Evolutionary conservation across 2,329 filamentous ascomycete species (phyloP), one percentile per base, ranked within the genome.

Genomic region (Beauveria brongniartii): DNA sequence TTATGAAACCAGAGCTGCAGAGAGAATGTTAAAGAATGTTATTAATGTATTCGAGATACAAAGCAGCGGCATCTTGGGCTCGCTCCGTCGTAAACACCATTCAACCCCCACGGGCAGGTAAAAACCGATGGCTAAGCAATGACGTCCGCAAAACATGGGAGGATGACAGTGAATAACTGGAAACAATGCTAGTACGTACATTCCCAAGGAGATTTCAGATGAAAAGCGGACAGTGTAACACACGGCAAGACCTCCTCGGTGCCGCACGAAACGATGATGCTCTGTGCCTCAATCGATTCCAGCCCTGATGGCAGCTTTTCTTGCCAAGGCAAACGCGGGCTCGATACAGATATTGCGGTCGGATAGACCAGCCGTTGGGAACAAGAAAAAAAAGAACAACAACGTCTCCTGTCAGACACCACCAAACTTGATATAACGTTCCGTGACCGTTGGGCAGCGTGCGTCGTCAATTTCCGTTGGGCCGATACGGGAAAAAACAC

Each of bases 141-240:
- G 41, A 41, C 51, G 64, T 55, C 34, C 57, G 62, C 68, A 64
- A 65, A 65, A 70, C 63, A 69, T 63, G 69, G 65, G 64, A 69
- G 69, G 68, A 68, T 67, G 68, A 69, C 67, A 67, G 70, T 65
- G 67, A 65, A 69, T 68, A 69, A 71, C 73, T 71, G 72, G 69
- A 74, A 74, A 69, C 73, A 46, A 75, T 75, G 74, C 70, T 70
- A 72, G 77, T 82, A 83, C 81, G 81, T 84, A 83, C 81, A 83
- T 74, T 80, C 78, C 76, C 64, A 55, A 44, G 55, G 37, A 64
- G 43, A 50, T 61, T 62, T 56, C 59, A 62, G 48, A 53, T 53
- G 53, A 53, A 41, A 59, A 62, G 54, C 30, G 55, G 46, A 64
- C 65, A 64, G 67, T 76, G 75, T 74, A 69, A 40, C 56, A 47